Base-by-base conservation (phyloP, 495 filamentous ascomycete species). In the Aspergillus ellipticus region DNA sequence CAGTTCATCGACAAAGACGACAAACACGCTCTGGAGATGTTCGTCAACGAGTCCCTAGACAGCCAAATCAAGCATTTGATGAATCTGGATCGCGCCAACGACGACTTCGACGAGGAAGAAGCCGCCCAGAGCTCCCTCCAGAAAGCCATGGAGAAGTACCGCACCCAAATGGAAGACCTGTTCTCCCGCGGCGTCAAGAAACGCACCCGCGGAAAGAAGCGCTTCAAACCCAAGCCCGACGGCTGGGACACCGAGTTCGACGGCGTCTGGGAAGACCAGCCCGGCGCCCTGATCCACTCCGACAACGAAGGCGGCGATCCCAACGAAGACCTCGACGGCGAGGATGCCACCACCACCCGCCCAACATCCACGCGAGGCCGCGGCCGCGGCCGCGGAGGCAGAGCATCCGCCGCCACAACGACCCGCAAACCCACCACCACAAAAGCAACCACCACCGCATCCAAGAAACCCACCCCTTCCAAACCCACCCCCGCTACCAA, bases 1-100 rank as follows among this genome's bases (percentile, higher is more conserved):
- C 89, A 95, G 57, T 99, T 92, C 66, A 90, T 97, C 21, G 86
- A 92, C 69, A 97, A 97, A 59, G 90, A 96, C 61, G 94, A 99
- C 71, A 95, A 91, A 59, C 85, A 94, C 59, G 92, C 92, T 0
- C 88, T 97, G 81, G 87, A 96, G 61, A 82, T 81, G 61, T 97
- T 97, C 61, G 88, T 97, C 21, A 84, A 84, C 41, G 86, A 95
- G 15, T 90, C 87, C 20, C 75, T 97, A 2, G 77, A 82, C 13
- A 83, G 77, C 55, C 90, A 96, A 61, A 75, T 96, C 35, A 88
- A 87, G 61, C 82, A 90, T 49, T 72, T 99, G 46, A 71, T 88
- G 66, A 53, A 73, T 0, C 66, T 91, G 10, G 79, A 87, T 26
- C 79, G 85, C 6, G 83, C 86, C 9, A 82, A 87, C 22, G 83